These are phyloP conservation scores for Herpetomonas tarakana DNA, from an alignment of 208 protist genomes.

Conservation along the genomic window DNA sequence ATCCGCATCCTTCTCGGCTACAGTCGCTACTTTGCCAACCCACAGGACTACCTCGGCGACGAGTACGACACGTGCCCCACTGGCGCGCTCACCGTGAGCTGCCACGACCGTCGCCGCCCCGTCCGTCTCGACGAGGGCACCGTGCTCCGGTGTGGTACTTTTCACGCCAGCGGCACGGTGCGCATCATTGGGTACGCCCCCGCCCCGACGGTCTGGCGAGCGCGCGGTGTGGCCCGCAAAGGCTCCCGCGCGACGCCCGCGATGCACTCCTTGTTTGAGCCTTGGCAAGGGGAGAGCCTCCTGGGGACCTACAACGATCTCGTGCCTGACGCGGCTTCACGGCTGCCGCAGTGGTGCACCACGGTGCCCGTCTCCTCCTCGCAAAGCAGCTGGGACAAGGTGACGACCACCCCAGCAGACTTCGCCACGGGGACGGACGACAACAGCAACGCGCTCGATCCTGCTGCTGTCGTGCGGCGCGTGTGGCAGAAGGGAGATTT, in stretches of 20 bases:
- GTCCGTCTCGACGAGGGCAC: constrained; percentile 17
- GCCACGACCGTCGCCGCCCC: neutral
- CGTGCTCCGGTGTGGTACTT: constrained; percentile 21
- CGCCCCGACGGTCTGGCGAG: constrained; percentile 26
- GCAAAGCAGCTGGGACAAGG: neutral
- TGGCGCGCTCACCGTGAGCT: neutral
- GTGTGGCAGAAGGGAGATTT: constrained; percentile 17
- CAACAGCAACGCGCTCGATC: neutral
- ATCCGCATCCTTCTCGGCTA: constrained; percentile 22
- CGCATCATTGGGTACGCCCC: constrained; percentile 10
- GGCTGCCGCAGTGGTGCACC: constrained; percentile 10
- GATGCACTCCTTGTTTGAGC: neutral
- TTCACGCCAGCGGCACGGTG: constrained; percentile 25
- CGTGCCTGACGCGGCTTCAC: neutral
- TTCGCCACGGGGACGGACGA: neutral
- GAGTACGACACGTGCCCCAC: neutral
- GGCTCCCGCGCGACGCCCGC: constrained; percentile 9
- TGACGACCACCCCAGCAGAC: neutral
- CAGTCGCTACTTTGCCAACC: neutral
- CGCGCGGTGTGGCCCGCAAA: constrained; percentile 3
- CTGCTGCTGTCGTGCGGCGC: neutral
- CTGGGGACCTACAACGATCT: neutral
- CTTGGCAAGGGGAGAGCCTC: constrained; percentile 1
- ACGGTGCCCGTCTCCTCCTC: neutral
- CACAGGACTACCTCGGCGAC: constrained; percentile 7